Conservation (phyloP, 345 rosid species). For the Populus simonii region DNA sequence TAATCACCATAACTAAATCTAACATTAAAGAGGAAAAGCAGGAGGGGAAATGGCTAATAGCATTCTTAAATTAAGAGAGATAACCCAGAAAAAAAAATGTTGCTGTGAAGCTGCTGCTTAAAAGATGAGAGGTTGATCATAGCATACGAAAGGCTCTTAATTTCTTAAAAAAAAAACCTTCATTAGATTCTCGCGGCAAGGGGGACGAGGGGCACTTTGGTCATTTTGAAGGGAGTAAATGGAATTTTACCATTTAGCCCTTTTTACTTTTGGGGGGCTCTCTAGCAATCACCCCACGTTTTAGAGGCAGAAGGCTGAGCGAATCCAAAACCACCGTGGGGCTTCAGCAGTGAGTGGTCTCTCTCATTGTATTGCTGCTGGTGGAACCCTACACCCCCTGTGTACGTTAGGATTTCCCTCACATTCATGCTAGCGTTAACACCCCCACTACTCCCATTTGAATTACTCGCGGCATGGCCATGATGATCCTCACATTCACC, state of each 20-base stretch:
- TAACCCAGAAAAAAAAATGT: not conserved
- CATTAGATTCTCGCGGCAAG: not conserved
- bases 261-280: not conserved
- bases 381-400: slow-evolving; percentile 43
- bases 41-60: not conserved
- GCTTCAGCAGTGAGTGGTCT: slow-evolving; percentile 40
- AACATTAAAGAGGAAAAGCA: not conserved
- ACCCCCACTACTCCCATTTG: slow-evolving; percentile 10
- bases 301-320: slow-evolving; percentile 38
- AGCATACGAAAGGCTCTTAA: not conserved
- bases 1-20: not conserved
- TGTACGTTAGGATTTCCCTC: slow-evolving; percentile 44
- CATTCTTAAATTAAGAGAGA: slow-evolving; percentile 4
- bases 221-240: not conserved
- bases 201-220: not conserved
- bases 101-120: not conserved
- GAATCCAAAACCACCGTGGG: slow-evolving; percentile 51
- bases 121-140: slow-evolving; percentile 9
- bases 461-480: slow-evolving; percentile 4
- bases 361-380: slow-evolving; percentile 41
- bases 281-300: slow-evolving; percentile 40
- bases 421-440: slow-evolving; percentile 43
- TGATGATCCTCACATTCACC: slow-evolving; percentile 22
- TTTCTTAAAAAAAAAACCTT: not conserved
- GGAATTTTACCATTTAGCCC: slow-evolving; percentile 14